Conservation (phyloP, 805 yeast genomes). For the Metschnikowia baotianmanensis region DNA sequence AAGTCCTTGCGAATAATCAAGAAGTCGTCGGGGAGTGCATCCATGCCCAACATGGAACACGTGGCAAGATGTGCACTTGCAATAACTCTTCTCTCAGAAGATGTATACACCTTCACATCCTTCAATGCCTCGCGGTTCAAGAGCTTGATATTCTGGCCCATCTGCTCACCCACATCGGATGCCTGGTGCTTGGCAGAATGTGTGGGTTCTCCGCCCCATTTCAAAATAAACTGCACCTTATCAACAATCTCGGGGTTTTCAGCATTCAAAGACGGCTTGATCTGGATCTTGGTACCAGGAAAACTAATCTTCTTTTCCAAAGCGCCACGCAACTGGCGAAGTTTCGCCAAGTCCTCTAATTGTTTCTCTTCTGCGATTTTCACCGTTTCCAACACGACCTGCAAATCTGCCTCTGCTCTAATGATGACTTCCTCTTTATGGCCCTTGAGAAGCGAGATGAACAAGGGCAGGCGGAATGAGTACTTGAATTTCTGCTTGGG, state of each 20-base stretch:
- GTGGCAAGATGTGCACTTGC: slow-evolving; percentile 90
- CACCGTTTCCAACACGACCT: slow-evolving; percentile 82
- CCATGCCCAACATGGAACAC: slow-evolving; percentile 67
- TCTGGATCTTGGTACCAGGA: slow-evolving; percentile 95
- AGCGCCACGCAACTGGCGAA: slow-evolving; percentile 74
- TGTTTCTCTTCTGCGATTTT: slow-evolving; percentile 73
- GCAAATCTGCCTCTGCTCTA: slow-evolving; percentile 81
- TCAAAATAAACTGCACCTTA: slow-evolving; percentile 90
- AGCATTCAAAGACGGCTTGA: slow-evolving; percentile 77
- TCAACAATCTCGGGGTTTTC: slow-evolving; percentile 70
- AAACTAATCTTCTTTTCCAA: slow-evolving; percentile 83
- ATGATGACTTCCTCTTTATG: slow-evolving; percentile 95
- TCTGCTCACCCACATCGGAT: slow-evolving; percentile 90
- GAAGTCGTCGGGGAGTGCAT: slow-evolving; percentile 67
- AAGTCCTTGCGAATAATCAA: slow-evolving; percentile 83
- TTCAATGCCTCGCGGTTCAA: slow-evolving; percentile 81
- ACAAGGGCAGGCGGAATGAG: slow-evolving; percentile 84
- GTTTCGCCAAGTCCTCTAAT: slow-evolving; percentile 77
- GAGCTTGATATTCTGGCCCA: slow-evolving; percentile 85
- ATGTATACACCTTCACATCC: slow-evolving; percentile 82
- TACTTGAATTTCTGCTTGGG: slow-evolving; percentile 98
- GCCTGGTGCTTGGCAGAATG: slow-evolving; percentile 96
- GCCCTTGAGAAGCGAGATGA: slow-evolving; percentile 84
- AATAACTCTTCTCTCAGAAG: slow-evolving; percentile 92
- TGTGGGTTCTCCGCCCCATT: slow-evolving; percentile 99